phyloP scores from a whole-genome alignment of 805 yeast species.

The Lipomyces sp. region DNA sequence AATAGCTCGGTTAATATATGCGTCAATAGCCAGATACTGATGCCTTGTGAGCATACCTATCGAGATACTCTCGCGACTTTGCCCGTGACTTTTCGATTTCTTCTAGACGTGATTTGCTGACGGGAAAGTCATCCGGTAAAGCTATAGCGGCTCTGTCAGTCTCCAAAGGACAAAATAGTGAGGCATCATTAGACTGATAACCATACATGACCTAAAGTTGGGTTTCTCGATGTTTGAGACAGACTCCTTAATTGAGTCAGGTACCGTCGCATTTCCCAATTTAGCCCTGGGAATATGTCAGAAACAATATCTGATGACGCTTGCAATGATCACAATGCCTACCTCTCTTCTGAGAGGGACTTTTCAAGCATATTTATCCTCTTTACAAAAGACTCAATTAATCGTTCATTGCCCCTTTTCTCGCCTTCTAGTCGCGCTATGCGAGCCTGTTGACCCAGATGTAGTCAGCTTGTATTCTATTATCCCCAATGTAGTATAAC shows the following conservation, averaged over 20 bases:
- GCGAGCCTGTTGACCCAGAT: constrained; percentile 40
- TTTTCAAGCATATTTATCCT: constrained; percentile 44
- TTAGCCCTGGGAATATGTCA: neutral
- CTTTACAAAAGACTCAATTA: constrained; percentile 40
- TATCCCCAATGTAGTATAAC: neutral
- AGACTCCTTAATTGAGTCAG: neutral
- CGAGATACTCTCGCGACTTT: constrained; percentile 31
- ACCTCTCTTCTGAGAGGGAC: constrained; percentile 36
- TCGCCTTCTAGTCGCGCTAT: constrained; percentile 61
- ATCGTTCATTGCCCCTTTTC: constrained; percentile 49
- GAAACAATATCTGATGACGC: neutral
- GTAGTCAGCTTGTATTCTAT: neutral
- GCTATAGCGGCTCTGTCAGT: neutral
- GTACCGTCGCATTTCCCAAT: neutral
- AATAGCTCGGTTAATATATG: neutral
- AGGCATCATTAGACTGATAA: neutral
- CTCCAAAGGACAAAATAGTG: neutral
- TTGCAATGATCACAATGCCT: constrained; percentile 5
- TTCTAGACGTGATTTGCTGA: constrained; percentile 21
- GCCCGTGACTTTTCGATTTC: constrained; percentile 26
- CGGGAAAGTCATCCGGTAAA: constrained; percentile 8
- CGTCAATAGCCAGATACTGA: neutral
- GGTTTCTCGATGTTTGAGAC: neutral
- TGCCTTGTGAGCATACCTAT: constrained; percentile 21
- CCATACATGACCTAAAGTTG: neutral